Percentiles rank a stretch among this genome's conserved stretches.
phyloP scores from a whole-genome alignment of 345 rosid genomes.

The Euphorbia peplus region DNA sequence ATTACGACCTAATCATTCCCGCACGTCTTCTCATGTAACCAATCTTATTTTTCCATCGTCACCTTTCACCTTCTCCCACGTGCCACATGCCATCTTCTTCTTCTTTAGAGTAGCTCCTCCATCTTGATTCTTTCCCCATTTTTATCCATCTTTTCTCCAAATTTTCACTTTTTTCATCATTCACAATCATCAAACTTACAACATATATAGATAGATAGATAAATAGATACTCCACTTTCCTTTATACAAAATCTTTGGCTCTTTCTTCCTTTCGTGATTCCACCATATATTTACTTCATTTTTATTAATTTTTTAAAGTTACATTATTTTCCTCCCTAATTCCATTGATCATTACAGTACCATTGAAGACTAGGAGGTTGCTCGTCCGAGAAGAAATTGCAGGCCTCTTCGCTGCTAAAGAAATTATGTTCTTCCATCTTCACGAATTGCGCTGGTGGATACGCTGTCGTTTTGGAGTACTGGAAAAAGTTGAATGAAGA shows the following conservation, averaged over 20 bases:
- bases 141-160: not conserved
- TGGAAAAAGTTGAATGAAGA: constrained; percentile 18
- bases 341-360: constrained; percentile 67
- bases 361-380: constrained; percentile 83
- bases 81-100: constrained; percentile 4
- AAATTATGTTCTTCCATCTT: constrained; percentile 84
- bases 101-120: no score
- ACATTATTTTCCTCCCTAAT: not conserved
- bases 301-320: not conserved
- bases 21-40: constrained; percentile 20
- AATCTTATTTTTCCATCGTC: constrained; percentile 16
- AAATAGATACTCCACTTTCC: constrained; percentile 2
- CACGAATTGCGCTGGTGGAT: constrained; percentile 47
- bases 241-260: constrained; percentile 14
- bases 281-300: not conserved
- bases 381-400: constrained; percentile 78
- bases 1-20: constrained; percentile 53
- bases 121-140: not conserved
- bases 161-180: constrained; percentile 4
- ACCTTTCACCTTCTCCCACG: constrained; percentile 29
- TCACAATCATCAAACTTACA: constrained; percentile 8
- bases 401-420: constrained; percentile 71
- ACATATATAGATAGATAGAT: constrained; percentile 8
- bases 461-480: constrained; percentile 21
- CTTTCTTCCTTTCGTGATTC: constrained; percentile 3